A percentile compares a stretch with the other conserved stretches of the same genome.
Evolutionary conservation across 768 basidiomycete genomes (phyloP).

Genomic region (Auricularia heimuer): DNA sequence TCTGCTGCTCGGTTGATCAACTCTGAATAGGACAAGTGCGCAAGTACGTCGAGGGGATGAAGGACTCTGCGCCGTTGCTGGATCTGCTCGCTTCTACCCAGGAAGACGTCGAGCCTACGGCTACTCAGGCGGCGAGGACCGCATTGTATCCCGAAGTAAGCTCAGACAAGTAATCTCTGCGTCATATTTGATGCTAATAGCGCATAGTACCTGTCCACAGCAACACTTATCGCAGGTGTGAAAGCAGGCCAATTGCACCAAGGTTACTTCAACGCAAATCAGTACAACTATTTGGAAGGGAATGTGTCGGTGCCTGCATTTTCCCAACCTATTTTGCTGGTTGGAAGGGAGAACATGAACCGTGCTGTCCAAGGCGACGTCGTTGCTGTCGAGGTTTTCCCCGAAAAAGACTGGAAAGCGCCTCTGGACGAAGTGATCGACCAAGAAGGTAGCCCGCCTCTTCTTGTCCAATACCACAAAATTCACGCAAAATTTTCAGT

Average conservation of each 20-base stretch:
- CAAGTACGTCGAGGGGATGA: constrained; percentile 71
- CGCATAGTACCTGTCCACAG: constrained; percentile 64
- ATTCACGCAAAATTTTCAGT: constrained; percentile 32
- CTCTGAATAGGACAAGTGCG: constrained; percentile 36
- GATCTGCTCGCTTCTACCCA: constrained; percentile 73
- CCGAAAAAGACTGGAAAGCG: constrained; percentile 84
- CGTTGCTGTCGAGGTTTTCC: constrained; percentile 82
- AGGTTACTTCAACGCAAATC: constrained; percentile 91
- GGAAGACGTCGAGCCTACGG: constrained; percentile 56
- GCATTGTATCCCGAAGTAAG: constrained; percentile 68
- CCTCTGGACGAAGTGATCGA: constrained; percentile 90
- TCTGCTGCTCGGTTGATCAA: background rate
- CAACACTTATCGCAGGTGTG: constrained; percentile 67
- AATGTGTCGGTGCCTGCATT: constrained; percentile 67
- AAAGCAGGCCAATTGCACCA: constrained; percentile 79
- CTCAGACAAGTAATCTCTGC: background rate
- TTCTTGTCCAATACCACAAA: background rate
- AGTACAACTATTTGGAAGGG: constrained; percentile 94
- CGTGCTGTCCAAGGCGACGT: constrained; percentile 89
- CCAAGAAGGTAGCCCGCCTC: constrained; percentile 57
- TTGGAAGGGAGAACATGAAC: constrained; percentile 92
- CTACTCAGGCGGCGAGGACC: constrained; percentile 37
- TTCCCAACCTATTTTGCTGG: constrained; percentile 68
- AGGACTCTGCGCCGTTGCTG: constrained; percentile 52
- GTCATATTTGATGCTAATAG: no score